Percentiles rank a stretch among this genome's conserved stretches.
Evolutionary conservation across 2,329 filamentous ascomycete species (phyloP).

Genomic region (Ascochyta fabae): DNA sequence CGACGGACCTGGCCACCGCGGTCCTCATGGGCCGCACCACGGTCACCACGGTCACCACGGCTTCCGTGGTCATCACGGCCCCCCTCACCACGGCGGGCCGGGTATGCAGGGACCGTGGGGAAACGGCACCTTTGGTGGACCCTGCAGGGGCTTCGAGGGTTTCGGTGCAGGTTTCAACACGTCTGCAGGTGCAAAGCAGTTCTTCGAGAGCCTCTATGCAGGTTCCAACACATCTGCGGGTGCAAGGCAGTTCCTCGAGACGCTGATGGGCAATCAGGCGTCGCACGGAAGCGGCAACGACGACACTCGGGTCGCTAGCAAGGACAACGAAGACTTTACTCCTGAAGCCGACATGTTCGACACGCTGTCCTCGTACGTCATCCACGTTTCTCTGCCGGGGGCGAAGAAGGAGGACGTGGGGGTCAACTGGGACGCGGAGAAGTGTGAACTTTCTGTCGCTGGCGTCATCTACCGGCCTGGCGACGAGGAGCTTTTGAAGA

Average conservation of each 20-base stretch:
- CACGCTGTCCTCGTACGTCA: conserved; percentile 64
- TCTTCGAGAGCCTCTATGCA: conserved; percentile 32
- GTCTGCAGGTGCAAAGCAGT: conserved; percentile 38
- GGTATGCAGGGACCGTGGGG: conserved; percentile 39
- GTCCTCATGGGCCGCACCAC: conserved; percentile 16
- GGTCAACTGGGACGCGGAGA: conserved; percentile 77
- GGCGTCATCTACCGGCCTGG: conserved; percentile 77
- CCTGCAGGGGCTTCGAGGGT: conserved; percentile 2
- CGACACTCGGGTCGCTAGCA: conserved; percentile 18
- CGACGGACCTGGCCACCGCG: conserved; percentile 1
- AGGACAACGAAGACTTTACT: conserved; percentile 55
- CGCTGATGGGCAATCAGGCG: not conserved
- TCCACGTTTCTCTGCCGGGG: conserved; percentile 78
- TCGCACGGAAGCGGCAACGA: conserved; percentile 16
- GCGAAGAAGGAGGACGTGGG: conserved; percentile 80
- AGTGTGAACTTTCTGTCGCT: conserved; percentile 68
- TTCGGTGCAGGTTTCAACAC: conserved; percentile 32
- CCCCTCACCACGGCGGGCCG: conserved; percentile 22
- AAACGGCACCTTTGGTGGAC: conserved; percentile 20
- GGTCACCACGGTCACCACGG: conserved; percentile 28
- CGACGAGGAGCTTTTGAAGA: conserved; percentile 70
- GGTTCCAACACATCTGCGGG: conserved; percentile 37
- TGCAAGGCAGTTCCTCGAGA: conserved; percentile 42
- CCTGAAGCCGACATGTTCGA: conserved; percentile 80
- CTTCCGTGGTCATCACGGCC: conserved; percentile 4